Percentiles rank a stretch among this genome's conserved stretches.
Conservation (phyloP, 192 early-diverging fungal genomes). For the Coemansia sp. region DNA sequence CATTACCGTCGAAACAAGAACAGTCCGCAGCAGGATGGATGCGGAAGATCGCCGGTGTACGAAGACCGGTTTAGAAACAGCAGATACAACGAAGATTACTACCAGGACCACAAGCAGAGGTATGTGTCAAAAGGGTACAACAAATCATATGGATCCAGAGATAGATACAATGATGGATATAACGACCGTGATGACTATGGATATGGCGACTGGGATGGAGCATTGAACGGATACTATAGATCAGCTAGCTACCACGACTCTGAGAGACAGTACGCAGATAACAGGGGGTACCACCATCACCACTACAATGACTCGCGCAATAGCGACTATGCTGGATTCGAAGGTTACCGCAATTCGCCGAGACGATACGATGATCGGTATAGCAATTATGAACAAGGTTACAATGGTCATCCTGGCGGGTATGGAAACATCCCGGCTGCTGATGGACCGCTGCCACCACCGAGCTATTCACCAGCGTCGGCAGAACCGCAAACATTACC, state of each 20-base stretch:
- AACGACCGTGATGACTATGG: background rate
- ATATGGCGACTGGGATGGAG: constrained; percentile 16
- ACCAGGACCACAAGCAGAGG: background rate
- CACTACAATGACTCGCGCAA: constrained; percentile 1
- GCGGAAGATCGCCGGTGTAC: background rate
- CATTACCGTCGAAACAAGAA: background rate
- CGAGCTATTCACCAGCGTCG: background rate
- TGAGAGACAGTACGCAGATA: background rate
- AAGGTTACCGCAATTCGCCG: background rate
- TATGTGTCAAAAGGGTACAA: background rate
- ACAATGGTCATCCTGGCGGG: background rate
- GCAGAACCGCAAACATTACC: background rate
- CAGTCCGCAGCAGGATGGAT: background rate
- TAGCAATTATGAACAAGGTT: background rate
- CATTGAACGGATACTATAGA: constrained; percentile 33
- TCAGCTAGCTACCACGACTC: background rate
- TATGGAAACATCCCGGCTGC: background rate
- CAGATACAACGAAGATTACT: background rate
- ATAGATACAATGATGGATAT: background rate
- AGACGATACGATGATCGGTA: background rate
- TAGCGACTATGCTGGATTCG: background rate
- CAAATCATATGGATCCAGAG: background rate
- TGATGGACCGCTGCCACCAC: background rate
- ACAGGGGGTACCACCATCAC: background rate
- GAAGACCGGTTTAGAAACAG: background rate